A percentile compares a stretch with the other conserved stretches of the same genome.
Conservation (phyloP, 2,329 filamentous ascomycete species). For the Pseudopithomyces maydicus region DNA sequence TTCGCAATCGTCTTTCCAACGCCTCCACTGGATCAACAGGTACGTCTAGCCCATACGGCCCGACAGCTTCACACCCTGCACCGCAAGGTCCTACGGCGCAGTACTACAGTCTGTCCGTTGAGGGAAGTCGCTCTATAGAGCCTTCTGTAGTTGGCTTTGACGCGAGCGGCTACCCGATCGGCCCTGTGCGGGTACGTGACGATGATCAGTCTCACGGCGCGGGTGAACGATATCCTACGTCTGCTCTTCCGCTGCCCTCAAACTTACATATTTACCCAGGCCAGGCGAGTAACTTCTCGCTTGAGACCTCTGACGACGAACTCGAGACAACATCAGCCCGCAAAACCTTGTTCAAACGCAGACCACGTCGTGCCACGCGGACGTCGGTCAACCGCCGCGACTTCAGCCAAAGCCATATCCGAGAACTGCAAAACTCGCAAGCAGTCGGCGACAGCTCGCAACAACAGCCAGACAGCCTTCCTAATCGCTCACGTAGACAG, state of each 20-base stretch:
- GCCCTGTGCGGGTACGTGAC: constrained; percentile 25
- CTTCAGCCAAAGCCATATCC: neutral
- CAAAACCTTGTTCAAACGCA: constrained; percentile 28
- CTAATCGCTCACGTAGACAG: neutral
- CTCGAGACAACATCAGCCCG: constrained; percentile 21
- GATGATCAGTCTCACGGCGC: constrained; percentile 41
- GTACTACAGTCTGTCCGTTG: constrained; percentile 7
- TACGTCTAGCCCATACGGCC: constrained; percentile 24
- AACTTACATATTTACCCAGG: constrained; percentile 36
- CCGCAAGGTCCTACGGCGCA: constrained; percentile 14
- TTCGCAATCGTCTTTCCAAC: constrained; percentile 35
- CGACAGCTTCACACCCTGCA: constrained; percentile 20
- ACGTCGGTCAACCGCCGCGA: neutral
- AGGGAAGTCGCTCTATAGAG: constrained; percentile 3
- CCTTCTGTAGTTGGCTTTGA: constrained; percentile 12
- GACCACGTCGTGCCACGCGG: constrained; percentile 17
- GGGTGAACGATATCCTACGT: constrained; percentile 57
- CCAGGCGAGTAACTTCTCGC: constrained; percentile 20
- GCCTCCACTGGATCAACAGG: constrained; percentile 21
- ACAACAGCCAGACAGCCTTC: neutral
- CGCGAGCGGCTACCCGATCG: constrained; percentile 15
- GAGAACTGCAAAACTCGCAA: constrained; percentile 2
- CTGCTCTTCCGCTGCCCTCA: constrained; percentile 50
- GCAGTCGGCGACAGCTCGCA: neutral
- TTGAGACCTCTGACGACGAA: constrained; percentile 35